Base-by-base conservation (phyloP, 805 yeast species). In the Lipomyces starkeyi region DNA sequence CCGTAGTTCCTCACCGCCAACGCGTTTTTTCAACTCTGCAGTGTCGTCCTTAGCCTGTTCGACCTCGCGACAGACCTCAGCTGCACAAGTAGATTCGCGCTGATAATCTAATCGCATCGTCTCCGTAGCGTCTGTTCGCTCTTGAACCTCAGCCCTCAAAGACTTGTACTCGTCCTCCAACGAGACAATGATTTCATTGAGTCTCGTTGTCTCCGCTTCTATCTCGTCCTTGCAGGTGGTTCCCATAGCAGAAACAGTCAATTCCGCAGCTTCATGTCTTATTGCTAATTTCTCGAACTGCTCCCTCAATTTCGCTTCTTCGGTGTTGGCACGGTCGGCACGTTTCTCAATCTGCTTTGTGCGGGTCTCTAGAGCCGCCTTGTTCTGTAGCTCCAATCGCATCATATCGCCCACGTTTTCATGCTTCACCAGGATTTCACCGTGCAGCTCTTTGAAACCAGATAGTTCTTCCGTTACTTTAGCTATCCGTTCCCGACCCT, bases 41-140 rank as follows among this genome's bases (percentile, higher is more conserved):
- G 64, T 64, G 54, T 74, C 78, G 4, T 65, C 64, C 47, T 76
- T 73, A n/a, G 77, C 73, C 3, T 73, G 74, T 17, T 71, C 70
- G 14, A 82, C 73, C 63, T 80, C 79, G 0, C 71, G 66, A 49
- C 73, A 70, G 0, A 75, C 70, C 58, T 76, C 79, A 1, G 76
- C 76, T 4, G 80, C 78, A 2, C 76, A 73, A 9, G 73, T 70
- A 1, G 79, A 73, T 7, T 78, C 78, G 57, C 68, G 65, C 64
- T 78, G 79, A 65, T 72, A 76, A 52, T 73, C 75, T 27, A 58
- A 64, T 29, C 75, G 75, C 74, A 74, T 88, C 76, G 90, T 91
- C 62, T 81, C 85, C 55, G 82, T 83, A 73, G 91, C 97, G 43
- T 85, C 86, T 2, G 77, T 75, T 58, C 82, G 81, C 5, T 87